Base-by-base conservation (phyloP, 345 rosid genomes). In the Hypericum androsaemum region DNA sequence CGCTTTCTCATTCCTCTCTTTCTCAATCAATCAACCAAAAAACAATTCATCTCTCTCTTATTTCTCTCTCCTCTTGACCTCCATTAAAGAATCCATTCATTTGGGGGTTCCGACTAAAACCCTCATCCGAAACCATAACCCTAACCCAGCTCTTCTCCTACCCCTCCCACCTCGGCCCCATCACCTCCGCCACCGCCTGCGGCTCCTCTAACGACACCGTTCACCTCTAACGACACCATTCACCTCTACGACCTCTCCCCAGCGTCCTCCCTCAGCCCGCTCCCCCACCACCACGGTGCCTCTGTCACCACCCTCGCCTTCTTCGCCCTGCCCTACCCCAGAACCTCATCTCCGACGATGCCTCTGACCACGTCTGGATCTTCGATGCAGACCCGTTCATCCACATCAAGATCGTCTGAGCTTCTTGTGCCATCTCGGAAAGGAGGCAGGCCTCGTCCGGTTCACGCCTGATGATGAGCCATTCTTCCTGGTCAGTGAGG, bases 381-480 rank as follows among this genome's bases (percentile, higher is more conserved):
- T 85, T 83, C 41, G 95, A 85, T 47, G 77, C 94, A 3, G 88
- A 85, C 39, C 94, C 98, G 36, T 92, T 83, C 42, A 83, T 92
- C 12, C 83, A 84, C 48, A 67, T 92, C 37, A 85, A 80, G 69
- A 76, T 88, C 2, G 60, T 92, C 11, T 63, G 75, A 84, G 89
- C 37, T 92, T 79, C 57, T 80, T 73, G 57, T 82, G 95, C 49
- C 71, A 80, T 62, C 22, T 88, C 15, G 89, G 82, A 11, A 82
- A 74, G 63, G 95, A 85, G 52, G 89, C 95, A 0, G 74, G 67
- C 22, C 64, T 87, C 52, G 80, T 90, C 7, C 72, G 76, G 56
- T 92, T 73, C 56, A 81, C 76, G 65, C 49, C 56, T 3, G 61
- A 35, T 11, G 98, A 88, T 0, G 94, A 83, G 37, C 77, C n/a